Percentiles rank a stretch among this genome's conserved stretches.
phyloP scores from a whole-genome alignment of 169 alveolate species.

The Besnoitia besnoiti region DNA sequence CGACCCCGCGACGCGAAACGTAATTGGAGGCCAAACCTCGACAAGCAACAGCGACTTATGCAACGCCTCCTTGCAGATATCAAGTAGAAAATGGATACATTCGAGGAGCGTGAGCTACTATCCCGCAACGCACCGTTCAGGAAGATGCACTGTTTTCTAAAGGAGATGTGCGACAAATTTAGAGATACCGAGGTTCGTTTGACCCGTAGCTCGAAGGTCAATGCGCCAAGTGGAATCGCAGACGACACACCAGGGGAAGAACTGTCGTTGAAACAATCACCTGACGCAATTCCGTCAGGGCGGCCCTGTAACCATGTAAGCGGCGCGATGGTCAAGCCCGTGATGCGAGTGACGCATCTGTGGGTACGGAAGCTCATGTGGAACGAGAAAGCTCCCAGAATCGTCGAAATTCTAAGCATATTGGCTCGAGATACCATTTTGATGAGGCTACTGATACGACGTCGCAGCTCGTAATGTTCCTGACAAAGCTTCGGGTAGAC shows the following conservation, averaged over 20 bases:
- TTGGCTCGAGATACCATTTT: background rate
- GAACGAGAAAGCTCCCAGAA: no score
- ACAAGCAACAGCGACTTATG: background rate
- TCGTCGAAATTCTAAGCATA: no score
- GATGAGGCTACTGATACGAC: background rate
- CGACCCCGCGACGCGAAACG: background rate
- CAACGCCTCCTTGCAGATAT: background rate
- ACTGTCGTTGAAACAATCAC: no score
- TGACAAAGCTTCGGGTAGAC: background rate
- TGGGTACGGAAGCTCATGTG: no score
- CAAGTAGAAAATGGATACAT: background rate
- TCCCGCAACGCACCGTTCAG: background rate
- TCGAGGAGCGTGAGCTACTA: background rate
- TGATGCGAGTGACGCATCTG: no score
- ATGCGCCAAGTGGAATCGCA: no score
- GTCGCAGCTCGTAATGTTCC: background rate
- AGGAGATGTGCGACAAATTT: background rate
- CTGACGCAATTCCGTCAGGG: no score
- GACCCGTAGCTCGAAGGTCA: background rate
- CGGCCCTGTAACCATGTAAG: no score
- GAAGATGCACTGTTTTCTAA: background rate
- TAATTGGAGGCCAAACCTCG: background rate
- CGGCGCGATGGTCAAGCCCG: no score
- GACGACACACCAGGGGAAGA: no score
- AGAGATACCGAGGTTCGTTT: background rate